phyloP scores from a whole-genome alignment of 441 rosid species.

The Adansonia gregorii region DNA sequence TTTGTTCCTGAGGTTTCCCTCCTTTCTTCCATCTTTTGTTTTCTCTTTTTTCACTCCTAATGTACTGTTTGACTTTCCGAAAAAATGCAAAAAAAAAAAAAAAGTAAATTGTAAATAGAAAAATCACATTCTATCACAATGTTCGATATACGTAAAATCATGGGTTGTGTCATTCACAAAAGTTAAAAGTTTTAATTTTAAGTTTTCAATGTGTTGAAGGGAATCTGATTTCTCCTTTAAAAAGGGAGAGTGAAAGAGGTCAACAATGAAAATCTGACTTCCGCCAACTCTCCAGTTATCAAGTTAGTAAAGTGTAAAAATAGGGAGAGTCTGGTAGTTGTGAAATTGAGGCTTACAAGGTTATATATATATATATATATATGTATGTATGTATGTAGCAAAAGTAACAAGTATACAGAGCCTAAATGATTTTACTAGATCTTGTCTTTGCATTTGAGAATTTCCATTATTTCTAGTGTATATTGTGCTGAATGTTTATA shows the following conservation, averaged over 20 bases:
- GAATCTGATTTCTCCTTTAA: not conserved
- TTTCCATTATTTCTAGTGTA: not conserved
- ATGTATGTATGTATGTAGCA: no score
- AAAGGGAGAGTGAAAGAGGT: not conserved
- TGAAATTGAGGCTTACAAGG: no score
- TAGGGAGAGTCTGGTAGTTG: not conserved
- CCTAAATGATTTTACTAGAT: not conserved
- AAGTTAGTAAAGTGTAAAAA: not conserved
- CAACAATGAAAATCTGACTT: not conserved
- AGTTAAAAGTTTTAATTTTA: not conserved
- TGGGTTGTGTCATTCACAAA: not conserved
- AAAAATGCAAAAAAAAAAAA: not conserved
- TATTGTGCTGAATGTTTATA: conserved; percentile 13
- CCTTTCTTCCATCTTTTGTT: not conserved
- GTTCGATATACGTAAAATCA: not conserved
- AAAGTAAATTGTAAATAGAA: conserved; percentile 9
- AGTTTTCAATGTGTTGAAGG: not conserved
- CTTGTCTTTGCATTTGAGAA: not conserved
- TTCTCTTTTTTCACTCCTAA: not conserved
- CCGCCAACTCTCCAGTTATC: not conserved
- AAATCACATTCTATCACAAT: not conserved
- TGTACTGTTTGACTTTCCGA: not conserved
- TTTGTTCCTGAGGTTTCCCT: conserved; percentile 76
- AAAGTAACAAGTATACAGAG: not conserved
- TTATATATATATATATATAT: no score